Conservation (phyloP, 768 basidiomycete genomes). For the Melanogaster broomeanus region DNA sequence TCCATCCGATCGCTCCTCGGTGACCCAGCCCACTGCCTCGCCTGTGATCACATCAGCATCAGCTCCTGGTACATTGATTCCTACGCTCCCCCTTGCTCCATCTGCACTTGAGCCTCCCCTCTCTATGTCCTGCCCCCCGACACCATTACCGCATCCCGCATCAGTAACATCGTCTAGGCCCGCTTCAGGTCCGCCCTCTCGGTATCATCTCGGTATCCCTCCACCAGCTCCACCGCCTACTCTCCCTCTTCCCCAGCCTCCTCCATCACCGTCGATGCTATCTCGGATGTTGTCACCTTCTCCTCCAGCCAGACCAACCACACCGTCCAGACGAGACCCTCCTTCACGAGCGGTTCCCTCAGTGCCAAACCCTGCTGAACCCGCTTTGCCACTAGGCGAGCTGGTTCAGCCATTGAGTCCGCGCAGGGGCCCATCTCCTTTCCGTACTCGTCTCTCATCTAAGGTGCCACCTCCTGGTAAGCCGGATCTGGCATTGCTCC, state of each 20-base stretch:
- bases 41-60: conserved; percentile 8
- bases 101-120: conserved; percentile 22
- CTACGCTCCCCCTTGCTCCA: conserved; percentile 15
- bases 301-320: background rate
- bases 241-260: conserved; percentile 31
- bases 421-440: conserved; percentile 19
- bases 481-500: background rate
- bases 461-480: background rate
- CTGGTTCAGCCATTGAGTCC: conserved; percentile 16
- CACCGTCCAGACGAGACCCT: conserved; percentile 9
- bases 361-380: conserved; percentile 4
- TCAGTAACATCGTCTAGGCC: conserved; percentile 7
- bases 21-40: conserved; percentile 10
- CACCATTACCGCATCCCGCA: background rate
- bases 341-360: conserved; percentile 19
- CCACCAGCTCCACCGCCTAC: conserved; percentile 34
- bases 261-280: conserved; percentile 14
- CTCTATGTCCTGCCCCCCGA: conserved; percentile 7
- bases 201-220: conserved; percentile 29
- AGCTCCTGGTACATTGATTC: conserved; percentile 1
- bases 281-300: background rate
- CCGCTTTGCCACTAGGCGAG: background rate
- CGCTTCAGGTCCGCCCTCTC: conserved; percentile 14
- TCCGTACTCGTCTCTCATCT: conserved; percentile 22
- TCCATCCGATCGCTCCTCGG: conserved; percentile 8